Evolutionary conservation across 1,139 yeast species (phyloP), one percentile per base, ranked within the genome.

Genomic region (Tardiomyces digboiensis): DNA sequence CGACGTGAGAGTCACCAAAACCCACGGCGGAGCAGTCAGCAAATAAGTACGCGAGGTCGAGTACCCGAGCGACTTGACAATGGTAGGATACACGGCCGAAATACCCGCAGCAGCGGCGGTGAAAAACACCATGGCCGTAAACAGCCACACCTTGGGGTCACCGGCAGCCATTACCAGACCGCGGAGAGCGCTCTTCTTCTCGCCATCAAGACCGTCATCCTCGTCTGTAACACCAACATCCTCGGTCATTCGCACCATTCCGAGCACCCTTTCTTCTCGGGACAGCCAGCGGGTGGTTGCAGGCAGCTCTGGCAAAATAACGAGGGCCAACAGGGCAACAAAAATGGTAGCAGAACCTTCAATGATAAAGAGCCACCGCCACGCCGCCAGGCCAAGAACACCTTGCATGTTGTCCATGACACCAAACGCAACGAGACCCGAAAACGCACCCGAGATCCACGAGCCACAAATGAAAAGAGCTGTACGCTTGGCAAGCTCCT

Each of bases 1-100:
- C 2, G 82, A 76, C 5, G 71, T 63, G 18, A 76, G 62, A 14
- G 77, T 78, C 0, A 81, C 80, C 46, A 76, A 53, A 45, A 74
- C 58, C 58, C 76, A 78, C 22, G 82, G 82, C 38, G 82, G 82
- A 37, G 78, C 82, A 3, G 66, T 64, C 53, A 66, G 74, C 0
- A 78, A 77, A 56, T 74, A 61, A 19, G 71, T 71, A 42, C 58
- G 57, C 8, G 62, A 71, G 3, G 72, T 71, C 2, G 71, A 59
- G 54, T 68, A 71, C 2, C 74, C 74, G 71, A 71, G 65, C 46
- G 69, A 64, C 39, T 60, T 62, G 50, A 71, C 68, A 44, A 71
- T 71, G 20, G 73, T 62, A 46, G 75, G 72, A 36, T 74, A 69
- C 49, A 71, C 71, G 49, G 63, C 70, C 6, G 75, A 68, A 44